These are phyloP conservation scores for Ricinus communis DNA, from an alignment of 345 rosid species.

Conservation along the genomic window DNA sequence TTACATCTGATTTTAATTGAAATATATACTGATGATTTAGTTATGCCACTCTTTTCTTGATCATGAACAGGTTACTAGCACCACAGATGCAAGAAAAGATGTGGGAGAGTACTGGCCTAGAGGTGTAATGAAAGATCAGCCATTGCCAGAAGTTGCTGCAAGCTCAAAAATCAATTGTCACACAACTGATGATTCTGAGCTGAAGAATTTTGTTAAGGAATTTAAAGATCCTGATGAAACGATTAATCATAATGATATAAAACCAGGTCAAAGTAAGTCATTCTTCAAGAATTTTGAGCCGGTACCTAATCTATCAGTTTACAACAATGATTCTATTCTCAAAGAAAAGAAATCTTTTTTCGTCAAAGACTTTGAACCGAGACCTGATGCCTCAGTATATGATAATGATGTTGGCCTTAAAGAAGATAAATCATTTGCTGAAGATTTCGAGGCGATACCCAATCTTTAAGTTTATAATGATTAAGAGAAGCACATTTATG, in stretches of 20 bases:
- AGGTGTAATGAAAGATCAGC: constrained; percentile 25
- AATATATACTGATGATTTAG: too few relatives aligned
- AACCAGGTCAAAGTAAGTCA: too few relatives aligned
- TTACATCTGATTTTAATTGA: too few relatives aligned
- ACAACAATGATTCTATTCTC: neutral
- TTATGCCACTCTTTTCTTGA: too few relatives aligned
- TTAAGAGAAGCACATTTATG: too few relatives aligned
- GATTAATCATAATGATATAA: too few relatives aligned
- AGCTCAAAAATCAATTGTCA: too few relatives aligned
- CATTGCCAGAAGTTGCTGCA: constrained; percentile 25
- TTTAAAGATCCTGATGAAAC: too few relatives aligned
- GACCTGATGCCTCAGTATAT: neutral
- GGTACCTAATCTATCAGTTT: neutral
- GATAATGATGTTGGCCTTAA: neutral
- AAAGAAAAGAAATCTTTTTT: neutral
- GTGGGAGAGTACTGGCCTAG: constrained; percentile 30
- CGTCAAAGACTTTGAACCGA: constrained; percentile 1
- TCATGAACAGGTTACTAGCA: constrained; percentile 10
- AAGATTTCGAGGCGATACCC: constrained; percentile 20
- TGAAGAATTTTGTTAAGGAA: too few relatives aligned
- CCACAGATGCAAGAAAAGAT: constrained; percentile 29
- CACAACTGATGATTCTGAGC: too few relatives aligned
- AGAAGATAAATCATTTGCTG: neutral
- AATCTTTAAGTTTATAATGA: neutral
- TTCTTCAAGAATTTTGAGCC: too few relatives aligned